Evolutionary conservation across 345 rosid genomes (phyloP).

Genomic region (Odontarrhena argentea): DNA sequence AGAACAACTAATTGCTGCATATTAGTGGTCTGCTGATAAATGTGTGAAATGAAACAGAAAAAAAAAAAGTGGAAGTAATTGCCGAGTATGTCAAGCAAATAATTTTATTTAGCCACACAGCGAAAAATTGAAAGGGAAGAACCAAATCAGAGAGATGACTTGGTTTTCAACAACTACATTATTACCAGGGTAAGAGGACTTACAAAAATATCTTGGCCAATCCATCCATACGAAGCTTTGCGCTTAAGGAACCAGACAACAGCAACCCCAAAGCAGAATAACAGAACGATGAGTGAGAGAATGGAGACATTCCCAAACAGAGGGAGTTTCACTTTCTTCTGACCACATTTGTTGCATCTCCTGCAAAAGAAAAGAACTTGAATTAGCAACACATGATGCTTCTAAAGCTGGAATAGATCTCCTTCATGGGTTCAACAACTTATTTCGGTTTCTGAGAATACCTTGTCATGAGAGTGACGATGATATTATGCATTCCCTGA

Average conservation of each 20-base stretch:
- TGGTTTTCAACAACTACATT: constrained; percentile 3
- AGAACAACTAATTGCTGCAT: not conserved
- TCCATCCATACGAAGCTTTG: constrained; percentile 75
- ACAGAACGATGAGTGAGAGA: constrained; percentile 62
- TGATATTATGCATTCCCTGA: constrained; percentile 94
- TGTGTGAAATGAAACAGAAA: constrained; percentile 13
- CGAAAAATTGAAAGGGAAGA: not conserved
- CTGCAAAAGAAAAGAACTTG: constrained; percentile 46
- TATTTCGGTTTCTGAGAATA: constrained; percentile 37
- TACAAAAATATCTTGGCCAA: constrained; percentile 96
- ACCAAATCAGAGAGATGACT: not conserved
- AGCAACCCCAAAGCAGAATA: constrained; percentile 64
- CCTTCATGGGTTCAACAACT: constrained; percentile 14
- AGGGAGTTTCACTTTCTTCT: constrained; percentile 66
- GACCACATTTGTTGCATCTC: constrained; percentile 51
- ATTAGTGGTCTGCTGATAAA: not conserved
- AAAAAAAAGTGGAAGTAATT: not conserved
- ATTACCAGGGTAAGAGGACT: constrained; percentile 39
- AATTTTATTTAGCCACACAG: not conserved
- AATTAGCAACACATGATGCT: constrained; percentile 13
- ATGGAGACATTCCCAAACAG: constrained; percentile 68
- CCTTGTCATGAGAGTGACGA: constrained; percentile 68
- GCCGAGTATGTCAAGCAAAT: constrained; percentile 13
- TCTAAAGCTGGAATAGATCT: constrained; percentile 18
- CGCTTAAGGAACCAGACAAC: constrained; percentile 70